phyloP scores from a whole-genome alignment of 192 early-diverging fungal genomes.

The Rhizoclosmatium sp. region DNA sequence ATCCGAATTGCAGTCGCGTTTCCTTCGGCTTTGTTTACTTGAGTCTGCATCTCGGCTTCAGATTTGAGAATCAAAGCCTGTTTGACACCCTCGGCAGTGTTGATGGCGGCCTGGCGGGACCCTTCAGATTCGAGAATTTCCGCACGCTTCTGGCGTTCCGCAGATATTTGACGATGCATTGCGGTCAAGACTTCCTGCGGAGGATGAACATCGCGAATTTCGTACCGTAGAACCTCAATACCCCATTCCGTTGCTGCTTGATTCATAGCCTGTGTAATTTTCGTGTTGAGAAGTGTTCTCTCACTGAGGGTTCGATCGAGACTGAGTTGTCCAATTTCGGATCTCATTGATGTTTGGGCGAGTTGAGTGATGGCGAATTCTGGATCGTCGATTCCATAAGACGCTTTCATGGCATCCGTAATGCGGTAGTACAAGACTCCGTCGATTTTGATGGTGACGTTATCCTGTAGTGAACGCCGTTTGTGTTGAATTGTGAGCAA shows the following conservation, averaged over 20 bases:
- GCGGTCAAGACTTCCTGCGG: conserved; percentile 84
- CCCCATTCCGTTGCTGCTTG: conserved; percentile 92
- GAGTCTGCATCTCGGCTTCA: conserved; percentile 80
- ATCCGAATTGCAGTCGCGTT: conserved; percentile 89
- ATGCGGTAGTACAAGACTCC: conserved; percentile 90
- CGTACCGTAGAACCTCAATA: conserved; percentile 85
- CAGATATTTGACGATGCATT: conserved; percentile 92
- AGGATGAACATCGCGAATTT: conserved; percentile 91
- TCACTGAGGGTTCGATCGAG: conserved; percentile 93
- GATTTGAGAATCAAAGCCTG: conserved; percentile 84
- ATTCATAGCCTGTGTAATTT: conserved; percentile 95
- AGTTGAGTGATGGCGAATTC: conserved; percentile 96
- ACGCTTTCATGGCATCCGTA: conserved; percentile 83
- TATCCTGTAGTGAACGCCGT: conserved; percentile 54
- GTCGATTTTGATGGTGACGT: conserved; percentile 87
- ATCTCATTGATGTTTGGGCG: conserved; percentile 98
- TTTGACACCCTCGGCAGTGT: conserved; percentile 87
- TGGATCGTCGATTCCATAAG: conserved; percentile 92
- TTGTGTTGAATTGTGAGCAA: too few relatives aligned
- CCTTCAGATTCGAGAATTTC: conserved; percentile 68
- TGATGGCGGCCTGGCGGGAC: conserved; percentile 79
- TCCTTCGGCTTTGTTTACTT: conserved; percentile 83
- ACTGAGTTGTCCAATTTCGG: conserved; percentile 97
- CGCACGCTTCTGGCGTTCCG: conserved; percentile 88
- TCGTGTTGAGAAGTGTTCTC: conserved; percentile 87